Conservation (phyloP, 495 filamentous ascomycete species). For the Daldinia loculata region DNA sequence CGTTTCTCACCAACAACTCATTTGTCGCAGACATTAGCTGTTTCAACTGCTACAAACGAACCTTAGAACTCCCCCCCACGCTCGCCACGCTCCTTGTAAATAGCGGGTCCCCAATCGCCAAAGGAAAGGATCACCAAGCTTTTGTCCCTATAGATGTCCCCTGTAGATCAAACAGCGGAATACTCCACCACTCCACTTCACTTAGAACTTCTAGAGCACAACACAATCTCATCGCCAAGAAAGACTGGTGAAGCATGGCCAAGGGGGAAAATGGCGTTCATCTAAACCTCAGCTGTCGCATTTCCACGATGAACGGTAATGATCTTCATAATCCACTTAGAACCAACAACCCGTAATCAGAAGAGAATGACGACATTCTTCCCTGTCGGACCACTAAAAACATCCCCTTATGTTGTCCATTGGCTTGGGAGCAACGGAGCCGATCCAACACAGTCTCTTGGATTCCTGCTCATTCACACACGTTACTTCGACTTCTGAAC, state of each 20-base stretch:
- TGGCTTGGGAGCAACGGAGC: conserved; percentile 18
- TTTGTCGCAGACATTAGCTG: conserved; percentile 25
- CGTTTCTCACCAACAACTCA: neutral
- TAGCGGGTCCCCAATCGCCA: conserved; percentile 1
- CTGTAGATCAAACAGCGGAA: conserved; percentile 31
- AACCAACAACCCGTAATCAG: conserved; percentile 21
- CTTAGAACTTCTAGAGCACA: neutral
- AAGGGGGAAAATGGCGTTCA: conserved; percentile 3
- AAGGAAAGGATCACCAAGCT: conserved; percentile 29
- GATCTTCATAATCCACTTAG: conserved; percentile 31
- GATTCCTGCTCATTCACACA: conserved; percentile 5
- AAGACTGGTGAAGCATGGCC: conserved; percentile 1
- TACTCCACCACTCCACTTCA: conserved; percentile 15
- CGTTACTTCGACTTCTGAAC: neutral
- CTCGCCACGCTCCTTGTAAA: conserved; percentile 7
- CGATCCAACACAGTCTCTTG: conserved; percentile 16
- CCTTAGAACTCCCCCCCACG: conserved; percentile 31
- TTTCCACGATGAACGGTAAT: conserved; percentile 19
- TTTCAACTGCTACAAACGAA: conserved; percentile 31
- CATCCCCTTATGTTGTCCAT: conserved; percentile 11
- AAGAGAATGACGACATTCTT: conserved; percentile 21
- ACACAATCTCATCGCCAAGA: conserved; percentile 37
- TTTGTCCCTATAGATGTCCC: conserved; percentile 31
- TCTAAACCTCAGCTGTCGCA: conserved; percentile 35
- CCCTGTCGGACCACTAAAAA: conserved; percentile 9